A percentile compares a stretch with the other conserved stretches of the same genome.
These are phyloP conservation scores for Nyssa sinensis DNA, from an alignment of 148 eudicot genomes.

Conservation along the genomic window DNA sequence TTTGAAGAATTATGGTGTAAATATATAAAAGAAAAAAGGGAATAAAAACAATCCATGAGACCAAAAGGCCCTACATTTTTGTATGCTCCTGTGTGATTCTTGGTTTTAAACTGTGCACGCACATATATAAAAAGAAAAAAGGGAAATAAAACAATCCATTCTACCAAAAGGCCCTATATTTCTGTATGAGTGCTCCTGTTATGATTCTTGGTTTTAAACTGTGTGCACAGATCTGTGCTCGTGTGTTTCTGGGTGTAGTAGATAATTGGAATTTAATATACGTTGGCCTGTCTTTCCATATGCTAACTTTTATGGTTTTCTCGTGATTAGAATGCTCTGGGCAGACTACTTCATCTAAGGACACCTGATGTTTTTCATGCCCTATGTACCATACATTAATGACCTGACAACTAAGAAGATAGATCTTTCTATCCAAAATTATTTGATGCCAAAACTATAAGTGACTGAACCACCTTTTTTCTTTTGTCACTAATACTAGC, in stretches of 20 bases:
- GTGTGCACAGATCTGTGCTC: too few species aligned
- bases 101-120: too few species aligned
- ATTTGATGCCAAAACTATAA: not conserved
- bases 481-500: not conserved
- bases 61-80: too few species aligned
- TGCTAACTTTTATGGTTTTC: not conserved
- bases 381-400: not conserved
- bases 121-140: too few species aligned
- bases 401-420: not conserved
- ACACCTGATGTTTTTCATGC: not conserved
- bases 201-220: not conserved
- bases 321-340: not conserved
- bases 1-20: too few species aligned
- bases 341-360: not conserved
- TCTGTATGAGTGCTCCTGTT: too few species aligned
- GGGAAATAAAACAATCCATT: too few species aligned
- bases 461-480: not conserved
- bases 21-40: not conserved
- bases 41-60: not conserved
- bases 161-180: too few species aligned
- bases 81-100: not conserved
- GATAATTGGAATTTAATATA: too few species aligned
- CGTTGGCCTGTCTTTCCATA: too few species aligned
- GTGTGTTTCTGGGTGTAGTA: too few species aligned
- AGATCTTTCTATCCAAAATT: not conserved